Evolutionary conservation across 192 early-diverging fungal species (phyloP).

Genomic region (Allomyces javanicus): DNA sequence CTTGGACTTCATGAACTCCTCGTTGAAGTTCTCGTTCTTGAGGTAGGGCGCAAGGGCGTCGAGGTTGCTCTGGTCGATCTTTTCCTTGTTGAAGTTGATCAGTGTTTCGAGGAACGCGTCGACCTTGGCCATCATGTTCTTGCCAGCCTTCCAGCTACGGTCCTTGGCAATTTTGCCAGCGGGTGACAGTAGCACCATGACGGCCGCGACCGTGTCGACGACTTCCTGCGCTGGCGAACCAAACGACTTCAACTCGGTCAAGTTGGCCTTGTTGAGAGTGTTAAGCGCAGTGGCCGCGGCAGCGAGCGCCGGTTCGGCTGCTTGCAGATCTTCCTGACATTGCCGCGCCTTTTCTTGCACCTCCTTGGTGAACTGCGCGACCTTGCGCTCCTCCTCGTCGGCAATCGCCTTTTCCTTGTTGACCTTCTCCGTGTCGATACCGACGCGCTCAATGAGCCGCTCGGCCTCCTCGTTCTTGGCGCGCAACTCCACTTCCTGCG

Average conservation of each 20-base stretch:
- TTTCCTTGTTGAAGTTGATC: slow-evolving; percentile 41
- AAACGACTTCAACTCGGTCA: slow-evolving; percentile 96
- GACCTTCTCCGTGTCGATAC: slow-evolving; percentile 80
- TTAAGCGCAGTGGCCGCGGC: slow-evolving; percentile 87
- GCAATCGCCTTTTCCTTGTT: slow-evolving; percentile 73
- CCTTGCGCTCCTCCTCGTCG: slow-evolving; percentile 47
- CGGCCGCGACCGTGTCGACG: slow-evolving; percentile 89
- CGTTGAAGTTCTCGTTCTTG: slow-evolving; percentile 70
- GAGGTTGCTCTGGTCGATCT: slow-evolving; percentile 64
- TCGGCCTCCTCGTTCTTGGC: slow-evolving; percentile 76
- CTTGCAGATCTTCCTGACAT: slow-evolving; percentile 70
- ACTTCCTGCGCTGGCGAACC: slow-evolving; percentile 87
- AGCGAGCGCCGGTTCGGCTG: slow-evolving; percentile 93
- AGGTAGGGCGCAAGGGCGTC: slow-evolving; percentile 33
- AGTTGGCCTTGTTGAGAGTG: slow-evolving; percentile 86
- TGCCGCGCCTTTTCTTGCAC: slow-evolving; percentile 57
- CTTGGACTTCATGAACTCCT: slow-evolving; percentile 83
- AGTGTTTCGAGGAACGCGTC: slow-evolving; percentile 92
- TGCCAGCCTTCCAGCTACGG: slow-evolving; percentile 66
- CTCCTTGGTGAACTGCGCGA: slow-evolving; percentile 46
- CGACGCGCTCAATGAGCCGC: slow-evolving; percentile 86
- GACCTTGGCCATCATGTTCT: slow-evolving; percentile 88
- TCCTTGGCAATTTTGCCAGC: slow-evolving; percentile 72
- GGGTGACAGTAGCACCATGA: slow-evolving; percentile 81
- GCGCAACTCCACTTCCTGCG: slow-evolving; percentile 68